phyloP scores from a whole-genome alignment of 129 eudicot species.

The Chrysanthemum seticuspe region DNA sequence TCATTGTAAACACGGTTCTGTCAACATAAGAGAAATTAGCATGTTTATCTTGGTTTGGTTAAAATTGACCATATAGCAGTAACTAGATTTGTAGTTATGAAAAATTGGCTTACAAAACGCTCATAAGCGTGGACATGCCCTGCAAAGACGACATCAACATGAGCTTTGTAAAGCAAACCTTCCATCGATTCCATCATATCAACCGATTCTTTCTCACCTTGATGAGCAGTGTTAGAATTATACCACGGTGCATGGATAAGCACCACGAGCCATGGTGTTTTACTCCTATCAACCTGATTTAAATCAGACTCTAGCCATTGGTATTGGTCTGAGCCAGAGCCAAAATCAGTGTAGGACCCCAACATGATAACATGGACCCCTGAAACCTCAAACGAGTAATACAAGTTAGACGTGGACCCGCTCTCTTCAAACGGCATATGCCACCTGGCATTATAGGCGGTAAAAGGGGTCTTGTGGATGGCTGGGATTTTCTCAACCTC shows the following conservation, averaged over 20 bases:
- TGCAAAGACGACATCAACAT: slow-evolving; percentile 66
- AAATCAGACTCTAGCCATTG: slow-evolving; percentile 61
- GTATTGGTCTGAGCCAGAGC: slow-evolving; percentile 54
- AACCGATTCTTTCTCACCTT: slow-evolving; percentile 50
- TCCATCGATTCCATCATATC: slow-evolving; percentile 74
- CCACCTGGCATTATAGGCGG: slow-evolving; percentile 81
- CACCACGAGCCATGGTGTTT: slow-evolving; percentile 71
- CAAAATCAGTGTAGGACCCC: slow-evolving; percentile 75
- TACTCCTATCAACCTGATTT: slow-evolving; percentile 49
- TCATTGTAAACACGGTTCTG: slow-evolving; percentile 57
- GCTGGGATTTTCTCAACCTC: slow-evolving; percentile 53
- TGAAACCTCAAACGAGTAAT: slow-evolving; percentile 65
- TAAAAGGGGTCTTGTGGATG: slow-evolving; percentile 33
- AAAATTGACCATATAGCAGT: not conserved
- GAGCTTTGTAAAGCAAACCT: slow-evolving; percentile 50
- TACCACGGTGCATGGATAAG: slow-evolving; percentile 81
- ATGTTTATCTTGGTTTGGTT: not conserved
- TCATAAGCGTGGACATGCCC: slow-evolving; percentile 92
- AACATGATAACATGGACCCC: slow-evolving; percentile 75
- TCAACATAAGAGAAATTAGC: not conserved
- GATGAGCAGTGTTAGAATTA: slow-evolving; percentile 68
- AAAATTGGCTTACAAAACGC: slow-evolving; percentile 50
- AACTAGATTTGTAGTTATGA: not conserved
- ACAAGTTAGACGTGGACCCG: slow-evolving; percentile 57
- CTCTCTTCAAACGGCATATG: slow-evolving; percentile 75